Evolutionary conservation across 2,329 filamentous ascomycete genomes (phyloP), one percentile per base, ranked within the genome.

Genomic region (Septoria linicola): DNA sequence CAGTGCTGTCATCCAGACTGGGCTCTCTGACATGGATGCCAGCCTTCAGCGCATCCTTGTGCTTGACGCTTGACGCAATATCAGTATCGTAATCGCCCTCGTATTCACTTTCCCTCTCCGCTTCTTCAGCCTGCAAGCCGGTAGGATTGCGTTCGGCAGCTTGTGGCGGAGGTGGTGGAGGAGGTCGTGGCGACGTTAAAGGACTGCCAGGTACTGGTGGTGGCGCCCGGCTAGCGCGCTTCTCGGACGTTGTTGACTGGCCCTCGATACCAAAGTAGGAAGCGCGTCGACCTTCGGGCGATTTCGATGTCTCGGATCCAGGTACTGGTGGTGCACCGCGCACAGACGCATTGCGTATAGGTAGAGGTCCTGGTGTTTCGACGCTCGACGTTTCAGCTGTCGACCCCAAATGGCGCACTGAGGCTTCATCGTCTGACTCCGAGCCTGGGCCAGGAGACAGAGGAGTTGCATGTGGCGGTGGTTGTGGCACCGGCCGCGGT

Each of bases 1-100:
- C 73, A 2, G 80, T 80, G 34, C 76, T 80, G 32, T 78, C 82
- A 55, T 95, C 89, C 47, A 87, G 67, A 66, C 88, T 95, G 5
- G 85, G 82, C 39, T 92, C 88, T 47, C 86, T 81, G 6, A 80
- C 81, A 68, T 95, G 89, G 8, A 53, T 41, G n/a, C 46, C 46
- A 7, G 88, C 76, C 69, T 92, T 95, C 55, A 97, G 72, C 1
- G 92, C 91, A 72, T 96, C 92, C 71, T 95, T 96, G 70, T 96
- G 89, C 49, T 88, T 89, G n/a, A 83, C 89, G 8, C 89, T 86
- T n/a, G 91, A 89, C 1, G 87, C 91, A 66, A 97, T 97, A 67
- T 97, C 93, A 5, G 93, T 97, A 63, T 97, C 93, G 67, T 97
- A 97, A 66, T 97, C 93, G 5, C 92, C 93, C 67, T 99, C 93